A percentile compares a stretch with the other conserved stretches of the same genome.
These are phyloP conservation scores for Mycena sanguinolenta DNA, from an alignment of 768 basidiomycete species.

Conservation along the genomic window DNA sequence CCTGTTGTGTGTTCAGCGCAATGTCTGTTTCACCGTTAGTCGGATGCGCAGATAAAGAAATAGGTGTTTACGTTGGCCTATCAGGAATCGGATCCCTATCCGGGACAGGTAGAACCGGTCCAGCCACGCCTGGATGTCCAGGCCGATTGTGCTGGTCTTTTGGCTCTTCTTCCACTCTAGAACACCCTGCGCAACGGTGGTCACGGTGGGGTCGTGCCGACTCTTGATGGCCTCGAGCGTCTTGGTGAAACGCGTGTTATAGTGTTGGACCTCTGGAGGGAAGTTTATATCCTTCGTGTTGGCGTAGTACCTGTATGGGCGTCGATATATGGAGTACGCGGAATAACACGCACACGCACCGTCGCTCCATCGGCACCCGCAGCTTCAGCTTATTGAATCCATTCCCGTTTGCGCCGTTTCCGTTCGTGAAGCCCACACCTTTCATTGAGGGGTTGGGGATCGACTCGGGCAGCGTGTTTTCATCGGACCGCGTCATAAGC, in stretches of 20 bases:
- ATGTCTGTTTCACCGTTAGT: slow-evolving; percentile 71
- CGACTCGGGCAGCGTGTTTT: slow-evolving; percentile 73
- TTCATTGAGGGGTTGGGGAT: slow-evolving; percentile 82
- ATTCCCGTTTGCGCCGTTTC: slow-evolving; percentile 52
- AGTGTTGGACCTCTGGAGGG: slow-evolving; percentile 95
- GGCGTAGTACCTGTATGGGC: slow-evolving; percentile 81
- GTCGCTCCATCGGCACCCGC: slow-evolving; percentile 86
- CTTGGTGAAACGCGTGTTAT: slow-evolving; percentile 92
- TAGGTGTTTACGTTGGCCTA: slow-evolving; percentile 86
- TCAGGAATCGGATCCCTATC: slow-evolving; percentile 95
- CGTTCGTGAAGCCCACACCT: slow-evolving; percentile 38
- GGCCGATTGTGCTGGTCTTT: slow-evolving; percentile 78
- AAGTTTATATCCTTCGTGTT: slow-evolving; percentile 77
- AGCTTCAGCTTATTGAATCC: slow-evolving; percentile 72
- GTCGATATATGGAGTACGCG: slow-evolving; percentile 18
- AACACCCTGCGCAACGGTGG: slow-evolving; percentile 96
- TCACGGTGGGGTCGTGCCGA: slow-evolving; percentile 97
- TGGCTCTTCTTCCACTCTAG: slow-evolving; percentile 93
- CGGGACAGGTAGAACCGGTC: slow-evolving; percentile 98
- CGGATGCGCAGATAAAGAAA: slow-evolving; percentile 7
- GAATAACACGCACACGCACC: slow-evolving; percentile 59
- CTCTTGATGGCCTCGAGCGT: slow-evolving; percentile 90
- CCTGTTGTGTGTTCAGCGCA: slow-evolving; percentile 91
- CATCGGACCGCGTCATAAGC: slow-evolving; percentile 63
- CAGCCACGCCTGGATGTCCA: slow-evolving; percentile 94